These are phyloP conservation scores for Rugonectria rugulosa DNA, from an alignment of 2,329 filamentous ascomycete species.

Conservation along the genomic window DNA sequence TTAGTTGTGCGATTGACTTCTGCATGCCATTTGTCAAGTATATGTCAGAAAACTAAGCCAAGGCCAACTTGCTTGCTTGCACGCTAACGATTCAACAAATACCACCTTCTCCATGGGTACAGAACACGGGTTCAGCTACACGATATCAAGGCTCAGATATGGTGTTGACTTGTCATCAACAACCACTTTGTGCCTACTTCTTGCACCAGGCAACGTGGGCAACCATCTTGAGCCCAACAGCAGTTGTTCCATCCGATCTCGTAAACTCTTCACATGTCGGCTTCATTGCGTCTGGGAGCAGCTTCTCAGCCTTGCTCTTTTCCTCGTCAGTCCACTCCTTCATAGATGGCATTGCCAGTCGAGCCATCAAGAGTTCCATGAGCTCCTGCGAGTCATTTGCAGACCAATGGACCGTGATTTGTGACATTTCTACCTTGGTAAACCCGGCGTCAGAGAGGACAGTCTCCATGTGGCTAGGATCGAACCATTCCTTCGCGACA, in stretches of 20 bases:
- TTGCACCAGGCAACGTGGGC: neutral
- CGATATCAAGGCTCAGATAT: too few species aligned
- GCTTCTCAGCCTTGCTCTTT: neutral
- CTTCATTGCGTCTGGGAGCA: neutral
- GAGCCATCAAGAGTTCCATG: neutral
- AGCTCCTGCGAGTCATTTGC: neutral
- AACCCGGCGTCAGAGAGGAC: constrained; percentile 2
- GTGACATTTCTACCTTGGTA: neutral
- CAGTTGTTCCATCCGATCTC: neutral
- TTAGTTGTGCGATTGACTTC: too few species aligned
- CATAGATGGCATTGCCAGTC: neutral
- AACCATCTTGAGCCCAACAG: constrained; percentile 4
- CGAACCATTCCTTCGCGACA: constrained; percentile 12
- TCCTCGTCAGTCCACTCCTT: constrained; percentile 6
- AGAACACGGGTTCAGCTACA: too few species aligned
- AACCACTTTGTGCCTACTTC: neutral
- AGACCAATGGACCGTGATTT: neutral
- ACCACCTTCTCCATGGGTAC: too few species aligned
- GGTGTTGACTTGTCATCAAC: too few species aligned
- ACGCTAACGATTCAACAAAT: too few species aligned
- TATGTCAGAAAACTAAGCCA: too few species aligned
- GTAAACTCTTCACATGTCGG: neutral
- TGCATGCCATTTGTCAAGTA: too few species aligned
- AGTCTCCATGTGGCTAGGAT: constrained; percentile 6
- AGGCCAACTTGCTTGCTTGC: too few species aligned